These are phyloP conservation scores for Pythium phragmitis DNA, from an alignment of 352 stramenopile species.

Conservation along the genomic window DNA sequence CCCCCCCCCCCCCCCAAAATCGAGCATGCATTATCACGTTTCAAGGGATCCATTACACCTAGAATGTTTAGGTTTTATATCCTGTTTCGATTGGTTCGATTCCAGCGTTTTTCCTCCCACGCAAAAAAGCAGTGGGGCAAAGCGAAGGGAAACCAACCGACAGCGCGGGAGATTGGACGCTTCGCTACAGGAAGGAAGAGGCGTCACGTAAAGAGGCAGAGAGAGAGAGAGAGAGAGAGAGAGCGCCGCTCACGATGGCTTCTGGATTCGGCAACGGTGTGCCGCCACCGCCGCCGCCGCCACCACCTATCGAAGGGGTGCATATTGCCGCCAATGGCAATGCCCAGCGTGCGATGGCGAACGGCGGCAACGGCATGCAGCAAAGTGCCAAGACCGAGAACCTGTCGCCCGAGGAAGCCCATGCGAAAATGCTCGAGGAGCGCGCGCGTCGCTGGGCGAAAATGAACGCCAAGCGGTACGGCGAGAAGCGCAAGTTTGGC, in stretches of 20 bases:
- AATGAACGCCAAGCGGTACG: conserved; percentile 94
- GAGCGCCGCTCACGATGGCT: conserved; percentile 11
- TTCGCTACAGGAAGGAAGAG: not conserved
- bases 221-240: conserved; percentile 3
- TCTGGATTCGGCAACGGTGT: conserved; percentile 24
- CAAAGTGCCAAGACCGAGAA: conserved; percentile 9
- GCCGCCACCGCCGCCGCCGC: conserved; percentile 24
- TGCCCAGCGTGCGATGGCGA: not conserved
- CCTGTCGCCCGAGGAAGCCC: conserved; percentile 48
- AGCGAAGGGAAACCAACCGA: conserved; percentile 11
- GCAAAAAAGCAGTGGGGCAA: not conserved
- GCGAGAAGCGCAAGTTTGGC: conserved; percentile 93
- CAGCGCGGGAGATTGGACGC: not conserved
- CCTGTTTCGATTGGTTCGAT: conserved; percentile 27
- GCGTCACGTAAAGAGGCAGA: not conserved
- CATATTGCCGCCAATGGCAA: conserved; percentile 19
- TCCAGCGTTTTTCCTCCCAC: conserved; percentile 10
- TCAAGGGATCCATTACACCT: conserved; percentile 1
- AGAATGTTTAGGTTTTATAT: conserved; percentile 32
- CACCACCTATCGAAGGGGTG: conserved; percentile 29
- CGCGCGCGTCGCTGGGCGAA: conserved; percentile 82
- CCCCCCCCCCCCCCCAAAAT: not conserved
- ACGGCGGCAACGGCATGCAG: not conserved
- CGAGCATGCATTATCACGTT: conserved; percentile 27
- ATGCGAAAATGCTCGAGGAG: conserved; percentile 69